Evolutionary conservation across 768 basidiomycete species (phyloP), one percentile per base, ranked within the genome.

Genomic region (Scleroderma bovista): DNA sequence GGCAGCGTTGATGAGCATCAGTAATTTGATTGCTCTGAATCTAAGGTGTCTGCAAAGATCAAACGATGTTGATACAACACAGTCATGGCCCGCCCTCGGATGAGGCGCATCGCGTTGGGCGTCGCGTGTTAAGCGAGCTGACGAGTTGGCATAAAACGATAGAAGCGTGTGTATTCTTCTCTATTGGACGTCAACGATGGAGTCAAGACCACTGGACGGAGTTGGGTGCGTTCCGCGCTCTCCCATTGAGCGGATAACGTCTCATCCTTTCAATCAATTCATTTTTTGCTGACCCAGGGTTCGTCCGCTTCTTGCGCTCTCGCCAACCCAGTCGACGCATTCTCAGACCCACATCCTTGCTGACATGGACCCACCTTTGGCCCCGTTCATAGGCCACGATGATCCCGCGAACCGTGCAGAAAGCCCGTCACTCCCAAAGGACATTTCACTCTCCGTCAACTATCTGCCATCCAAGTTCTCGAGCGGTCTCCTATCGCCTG

Each of bases 401-500:
- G 51, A 47, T 8, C 12, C 51, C 51, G 13, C 64, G 48, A 53
- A 60, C 23, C 50, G 44, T 17, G 2, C 44, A 3, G 51, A 46
- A 3, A 43, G 12, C 3, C 16, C 39, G 6, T 16, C 6, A 16
- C 24, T 48, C 9, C 36, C 36, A 41, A 55, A 46, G 37, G 55
- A 49, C 19, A 17, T 62, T 34, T 75, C 74, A 9, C 77, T 86
- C 51, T 76, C 75, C 50, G 75, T 85, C 58, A 86, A 88, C 67
- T 91, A 87, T 62, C 73, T 89, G 16, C 88, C 88, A 10, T 69
- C 74, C 48, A 91, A 91, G 67, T 88, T 89, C 68, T 81, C 85
- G 10, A 69, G 67, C 51, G 62, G 63, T 57, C 64, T 72, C 63
- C 54, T 75, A 67, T 60, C 69, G 63, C 48, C 78, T 62, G 56